These are phyloP conservation scores for Mortierella sp. DNA, from an alignment of 371 early-diverging fungal genomes.

Conservation along the genomic window DNA sequence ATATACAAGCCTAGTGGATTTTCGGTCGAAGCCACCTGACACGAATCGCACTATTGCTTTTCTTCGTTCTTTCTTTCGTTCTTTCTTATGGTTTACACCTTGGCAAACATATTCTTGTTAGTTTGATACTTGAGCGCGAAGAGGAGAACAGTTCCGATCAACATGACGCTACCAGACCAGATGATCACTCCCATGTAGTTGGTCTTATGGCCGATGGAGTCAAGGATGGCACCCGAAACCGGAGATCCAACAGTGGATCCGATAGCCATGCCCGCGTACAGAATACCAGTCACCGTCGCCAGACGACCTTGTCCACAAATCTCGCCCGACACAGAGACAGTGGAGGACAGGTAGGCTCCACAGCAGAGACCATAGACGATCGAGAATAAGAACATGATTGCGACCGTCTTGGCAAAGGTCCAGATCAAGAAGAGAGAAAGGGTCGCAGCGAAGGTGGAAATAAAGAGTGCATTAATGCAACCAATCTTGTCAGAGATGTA, in stretches of 20 bases:
- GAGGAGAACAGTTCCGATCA: constrained; percentile 29
- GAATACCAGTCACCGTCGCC: constrained; percentile 56
- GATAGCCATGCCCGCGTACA: constrained; percentile 57
- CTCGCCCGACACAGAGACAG: constrained; percentile 60
- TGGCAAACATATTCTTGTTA: constrained; percentile 26
- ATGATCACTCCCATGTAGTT: constrained; percentile 43
- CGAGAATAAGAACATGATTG: constrained; percentile 61
- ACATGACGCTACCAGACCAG: constrained; percentile 36
- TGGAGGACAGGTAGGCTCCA: constrained; percentile 63
- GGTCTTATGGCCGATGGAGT: constrained; percentile 37
- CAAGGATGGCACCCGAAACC: constrained; percentile 68
- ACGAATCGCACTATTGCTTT: too few species aligned
- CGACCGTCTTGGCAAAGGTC: constrained; percentile 65
- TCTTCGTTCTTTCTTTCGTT: too few species aligned
- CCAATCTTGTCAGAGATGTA: constrained; percentile 73
- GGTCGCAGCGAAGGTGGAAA: constrained; percentile 60
- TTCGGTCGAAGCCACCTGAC: too few species aligned
- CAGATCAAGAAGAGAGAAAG: constrained; percentile 70
- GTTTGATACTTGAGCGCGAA: constrained; percentile 25
- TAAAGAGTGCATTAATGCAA: constrained; percentile 62
- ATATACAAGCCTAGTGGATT: too few species aligned
- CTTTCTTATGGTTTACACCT: too few species aligned
- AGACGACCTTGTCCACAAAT: constrained; percentile 57
- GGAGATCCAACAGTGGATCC: constrained; percentile 63
- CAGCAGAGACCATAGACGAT: constrained; percentile 67